Evolutionary conservation across 257 asterid genomes (phyloP), one percentile per base, ranked within the genome.

Genomic region (Rhazya stricta): DNA sequence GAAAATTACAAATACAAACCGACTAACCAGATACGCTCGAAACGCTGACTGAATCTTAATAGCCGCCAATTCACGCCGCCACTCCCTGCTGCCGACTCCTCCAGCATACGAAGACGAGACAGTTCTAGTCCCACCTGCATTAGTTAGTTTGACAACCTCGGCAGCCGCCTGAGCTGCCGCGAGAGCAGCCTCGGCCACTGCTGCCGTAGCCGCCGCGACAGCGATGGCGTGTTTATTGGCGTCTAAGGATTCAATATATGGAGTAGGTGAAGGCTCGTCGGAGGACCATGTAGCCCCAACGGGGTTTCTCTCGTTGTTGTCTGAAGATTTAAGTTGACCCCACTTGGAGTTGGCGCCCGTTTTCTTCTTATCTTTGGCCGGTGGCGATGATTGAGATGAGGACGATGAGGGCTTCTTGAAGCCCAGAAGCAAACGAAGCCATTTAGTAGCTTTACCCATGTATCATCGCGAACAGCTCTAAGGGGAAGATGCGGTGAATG

Each of bases 151-250:
- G 48, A 92, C 97, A 7, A 94, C 98, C 84, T 89, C 92, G 2
- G 97, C 97, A 19, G 98, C 98, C 15, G 98, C 98, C 75, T 92
- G 91, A 5, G 98, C 97, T 4, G 98, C 98, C 8, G 98, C 97
- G 6, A 94, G 91, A 60, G 98, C 98, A 6, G 98, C 98, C 87
- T 94, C 97, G 5, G 98, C 97, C 34, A 93, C 98, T 6, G 91
- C 98, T 2, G 98, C 98, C 1, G 97, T 94, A 45, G 98, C 98
- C 51, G 97, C 97, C 0, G 98, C 98, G 30, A 94, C 97, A n/a
- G 97, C 97, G 76, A 92, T 88, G 2, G 99, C 99, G 51, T 92
- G 99, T 78, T 81, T 89, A 80, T 87, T 94, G 15, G 97, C 90
- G 60, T 92, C 96, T 45, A 89, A 39, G 0, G 88, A 87, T 37